A percentile compares a stretch with the other conserved stretches of the same genome.
phyloP scores from a whole-genome alignment of 345 rosid genomes.

The Populus simonii region DNA sequence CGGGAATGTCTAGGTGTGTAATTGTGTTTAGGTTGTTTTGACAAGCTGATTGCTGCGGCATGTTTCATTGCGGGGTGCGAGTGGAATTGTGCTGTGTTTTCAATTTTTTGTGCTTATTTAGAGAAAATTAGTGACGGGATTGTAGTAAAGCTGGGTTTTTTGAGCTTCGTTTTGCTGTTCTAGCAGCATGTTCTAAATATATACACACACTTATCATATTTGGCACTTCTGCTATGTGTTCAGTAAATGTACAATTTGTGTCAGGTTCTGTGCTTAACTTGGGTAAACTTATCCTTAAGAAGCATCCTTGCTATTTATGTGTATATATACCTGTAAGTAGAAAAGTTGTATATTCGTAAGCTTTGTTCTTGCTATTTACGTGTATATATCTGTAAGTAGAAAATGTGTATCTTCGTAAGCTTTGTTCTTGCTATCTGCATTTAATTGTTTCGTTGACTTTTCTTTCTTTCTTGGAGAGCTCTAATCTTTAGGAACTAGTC shows the following conservation, averaged over 20 bases:
- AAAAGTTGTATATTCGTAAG: neutral
- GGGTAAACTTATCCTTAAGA: neutral
- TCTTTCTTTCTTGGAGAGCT: neutral
- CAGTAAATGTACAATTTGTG: neutral
- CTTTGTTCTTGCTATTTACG: neutral
- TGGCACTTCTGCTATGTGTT: neutral
- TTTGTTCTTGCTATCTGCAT: neutral
- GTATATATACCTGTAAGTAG: neutral
- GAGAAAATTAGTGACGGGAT: neutral
- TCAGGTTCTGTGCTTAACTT: neutral
- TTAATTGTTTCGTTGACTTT: neutral
- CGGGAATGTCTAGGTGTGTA: neutral
- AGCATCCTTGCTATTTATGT: neutral
- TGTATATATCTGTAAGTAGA: neutral
- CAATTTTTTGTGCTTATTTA: neutral
- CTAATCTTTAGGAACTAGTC: neutral
- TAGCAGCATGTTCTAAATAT: neutral
- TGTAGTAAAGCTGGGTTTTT: neutral
- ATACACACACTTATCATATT: neutral
- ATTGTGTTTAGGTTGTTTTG: neutral
- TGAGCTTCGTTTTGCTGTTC: neutral
- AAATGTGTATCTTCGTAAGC: neutral
- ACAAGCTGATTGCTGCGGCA: neutral
- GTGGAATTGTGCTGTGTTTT: neutral
- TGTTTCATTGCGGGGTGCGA: neutral